Evolutionary conservation across 2,329 filamentous ascomycete genomes (phyloP), one percentile per base, ranked within the genome.

Genomic region (Verticillium nubilum): DNA sequence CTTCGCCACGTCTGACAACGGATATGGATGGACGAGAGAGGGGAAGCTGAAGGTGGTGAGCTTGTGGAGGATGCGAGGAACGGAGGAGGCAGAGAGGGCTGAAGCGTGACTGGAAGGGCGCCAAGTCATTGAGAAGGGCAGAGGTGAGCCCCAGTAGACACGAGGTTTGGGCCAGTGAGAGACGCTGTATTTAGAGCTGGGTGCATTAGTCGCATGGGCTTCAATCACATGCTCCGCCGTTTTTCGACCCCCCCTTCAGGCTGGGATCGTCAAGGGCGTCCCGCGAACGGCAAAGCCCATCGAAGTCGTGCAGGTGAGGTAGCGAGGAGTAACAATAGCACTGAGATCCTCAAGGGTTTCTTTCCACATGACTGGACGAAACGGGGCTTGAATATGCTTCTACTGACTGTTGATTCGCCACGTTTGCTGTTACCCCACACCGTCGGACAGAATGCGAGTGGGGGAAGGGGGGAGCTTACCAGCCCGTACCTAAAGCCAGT

Each of bases 301-400:
- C n/a, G 42, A 50, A 50, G 23, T 50, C 42, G 42, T 50, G 42
- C 42, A 50, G 42, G 15, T 19, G 29, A 5, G 29, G 35, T 15
- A 19, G 35, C 17, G 13, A 37, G 35, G 35, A 37, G 17, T 15
- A 37, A n/a, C n/a, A n/a, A 37, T 37, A 37, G 33, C 33, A 17
- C 33, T 37, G 33, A 17, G 33, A 19, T 50, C 42, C 29, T 23
- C n/a, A 50, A 25, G 42, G n/a, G 42, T 50, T 50, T 50, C 42
- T 50, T 50, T 3, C 61, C 61, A 61, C 61, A 62, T 64, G 61
- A 64, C 62, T 64, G 59, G 58, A 47, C 25, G 27, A 57, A 26
- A 60, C 52, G 33, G 58, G 57, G 52, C 33, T 47, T 57, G 25
- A 55, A 56, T 62, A 60, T 56, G 55, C 62, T 59, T 59, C 60